Evolutionary conservation across 495 filamentous ascomycete genomes (phyloP).

Genomic region (Aspergillus incahuasiensis): DNA sequence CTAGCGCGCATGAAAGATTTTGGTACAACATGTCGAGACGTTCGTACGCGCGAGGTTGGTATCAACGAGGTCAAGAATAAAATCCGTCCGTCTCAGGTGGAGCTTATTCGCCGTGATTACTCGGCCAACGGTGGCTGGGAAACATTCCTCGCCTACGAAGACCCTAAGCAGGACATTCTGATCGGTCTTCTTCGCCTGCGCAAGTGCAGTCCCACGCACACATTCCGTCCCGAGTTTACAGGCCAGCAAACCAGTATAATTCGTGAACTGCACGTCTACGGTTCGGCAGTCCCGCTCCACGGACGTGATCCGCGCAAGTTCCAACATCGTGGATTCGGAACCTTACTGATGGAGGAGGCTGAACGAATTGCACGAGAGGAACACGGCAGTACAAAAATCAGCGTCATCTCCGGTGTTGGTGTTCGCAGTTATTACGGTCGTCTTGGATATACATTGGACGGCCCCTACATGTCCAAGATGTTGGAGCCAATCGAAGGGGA

Average conservation of each 20-base stretch:
- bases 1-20: constrained; percentile 97
- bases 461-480: constrained; percentile 82
- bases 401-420: constrained; percentile 92
- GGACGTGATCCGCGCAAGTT: constrained; percentile 91
- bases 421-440: constrained; percentile 91
- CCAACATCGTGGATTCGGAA: constrained; percentile 97
- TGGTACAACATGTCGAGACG: constrained; percentile 92
- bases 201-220: constrained; percentile 84
- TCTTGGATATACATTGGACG: constrained; percentile 88
- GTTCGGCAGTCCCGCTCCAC: constrained; percentile 90
- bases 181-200: constrained; percentile 86
- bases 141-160: constrained; percentile 95
- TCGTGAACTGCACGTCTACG: constrained; percentile 93
- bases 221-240: constrained; percentile 82
- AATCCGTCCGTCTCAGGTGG: constrained; percentile 92
- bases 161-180: constrained; percentile 96
- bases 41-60: constrained; percentile 95
- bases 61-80: constrained; percentile 99
- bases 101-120: constrained; percentile 95
- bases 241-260: constrained; percentile 88
- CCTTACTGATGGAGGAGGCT: constrained; percentile 94
- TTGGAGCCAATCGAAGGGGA: constrained; percentile 45
- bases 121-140: constrained; percentile 95
- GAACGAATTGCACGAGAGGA: constrained; percentile 92
- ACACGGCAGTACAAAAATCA: constrained; percentile 88